Percentiles rank a stretch among this genome's conserved stretches.
Evolutionary conservation across 177 flowering plant species (phyloP).

Genomic region (Tripterygium wilfordii): DNA sequence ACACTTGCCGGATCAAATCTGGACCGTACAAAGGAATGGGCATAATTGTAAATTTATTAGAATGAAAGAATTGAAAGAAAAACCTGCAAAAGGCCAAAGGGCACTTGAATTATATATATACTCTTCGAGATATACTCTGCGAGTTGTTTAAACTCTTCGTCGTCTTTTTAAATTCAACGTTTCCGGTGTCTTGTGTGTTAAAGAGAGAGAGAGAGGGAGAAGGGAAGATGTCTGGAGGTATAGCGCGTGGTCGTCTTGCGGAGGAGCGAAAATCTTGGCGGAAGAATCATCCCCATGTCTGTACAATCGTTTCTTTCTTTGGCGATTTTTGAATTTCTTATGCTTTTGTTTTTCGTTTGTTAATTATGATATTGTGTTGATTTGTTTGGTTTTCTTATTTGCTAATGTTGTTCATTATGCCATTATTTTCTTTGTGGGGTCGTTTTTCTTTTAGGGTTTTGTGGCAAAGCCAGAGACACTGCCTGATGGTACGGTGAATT

Average conservation of each 20-base stretch:
- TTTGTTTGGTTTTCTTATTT: background rate
- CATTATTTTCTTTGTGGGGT: background rate
- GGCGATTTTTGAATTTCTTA: background rate
- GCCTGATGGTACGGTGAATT: conserved; percentile 51
- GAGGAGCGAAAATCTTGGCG: conserved; percentile 71
- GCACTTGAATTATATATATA: no score
- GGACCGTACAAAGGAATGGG: no score
- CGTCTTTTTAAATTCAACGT: no score
- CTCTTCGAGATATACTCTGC: no score
- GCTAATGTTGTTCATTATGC: background rate
- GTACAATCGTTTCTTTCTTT: background rate
- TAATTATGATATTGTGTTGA: background rate
- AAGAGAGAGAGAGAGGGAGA: no score
- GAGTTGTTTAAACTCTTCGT: no score
- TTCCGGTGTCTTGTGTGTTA: no score
- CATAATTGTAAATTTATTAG: no score
- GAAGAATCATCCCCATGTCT: conserved; percentile 66
- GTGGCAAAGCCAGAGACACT: conserved; percentile 69
- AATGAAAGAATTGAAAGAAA: no score
- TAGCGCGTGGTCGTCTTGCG: conserved; percentile 61
- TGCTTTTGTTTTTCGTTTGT: background rate
- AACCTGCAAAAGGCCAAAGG: no score
- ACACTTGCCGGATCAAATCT: no score
- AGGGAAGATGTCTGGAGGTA: conserved; percentile 48
- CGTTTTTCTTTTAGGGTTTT: conserved; percentile 43